phyloP scores from a whole-genome alignment of 2,329 filamentous ascomycete genomes.

The Beauveria australis region DNA sequence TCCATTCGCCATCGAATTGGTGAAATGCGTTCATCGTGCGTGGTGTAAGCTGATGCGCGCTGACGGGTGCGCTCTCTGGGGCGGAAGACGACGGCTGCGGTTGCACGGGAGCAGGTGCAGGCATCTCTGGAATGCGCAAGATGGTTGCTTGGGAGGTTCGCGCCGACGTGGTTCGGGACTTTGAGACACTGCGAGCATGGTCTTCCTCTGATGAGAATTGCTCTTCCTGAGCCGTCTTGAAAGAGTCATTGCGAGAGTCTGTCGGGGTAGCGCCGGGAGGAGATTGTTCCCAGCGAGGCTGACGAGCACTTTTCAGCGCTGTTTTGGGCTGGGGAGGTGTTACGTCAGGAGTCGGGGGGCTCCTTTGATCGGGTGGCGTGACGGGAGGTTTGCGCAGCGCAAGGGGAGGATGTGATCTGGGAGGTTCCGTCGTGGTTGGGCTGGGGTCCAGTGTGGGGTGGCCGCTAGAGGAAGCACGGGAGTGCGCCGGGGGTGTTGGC shows the following conservation, averaged over 20 bases:
- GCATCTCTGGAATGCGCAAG: conserved; percentile 26
- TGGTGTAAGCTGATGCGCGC: conserved; percentile 24
- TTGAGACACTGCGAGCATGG: conserved; percentile 33
- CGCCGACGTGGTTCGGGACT: conserved; percentile 30
- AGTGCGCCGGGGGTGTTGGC: conserved; percentile 56
- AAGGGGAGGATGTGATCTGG: conserved; percentile 27
- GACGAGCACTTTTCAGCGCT: conserved; percentile 38
- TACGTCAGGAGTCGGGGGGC: conserved; percentile 66
- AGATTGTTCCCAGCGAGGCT: conserved; percentile 38
- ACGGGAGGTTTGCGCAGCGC: conserved; percentile 35
- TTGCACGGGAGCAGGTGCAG: conserved; percentile 30
- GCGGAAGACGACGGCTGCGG: conserved; percentile 32
- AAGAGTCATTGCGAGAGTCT: conserved; percentile 61
- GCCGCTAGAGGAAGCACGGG: conserved; percentile 47
- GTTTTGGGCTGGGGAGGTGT: conserved; percentile 54
- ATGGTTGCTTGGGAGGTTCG: conserved; percentile 38
- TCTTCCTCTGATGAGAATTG: conserved; percentile 55
- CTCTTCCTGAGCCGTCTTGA: conserved; percentile 61
- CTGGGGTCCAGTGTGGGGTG: conserved; percentile 36
- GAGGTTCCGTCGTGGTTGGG: conserved; percentile 31
- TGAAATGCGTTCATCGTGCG: conserved; percentile 40
- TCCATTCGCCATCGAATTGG: conserved; percentile 53
- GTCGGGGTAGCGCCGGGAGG: conserved; percentile 46
- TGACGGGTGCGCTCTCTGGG: conserved; percentile 21
- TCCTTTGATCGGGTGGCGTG: conserved; percentile 58